Evolutionary conservation across 805 yeast species (phyloP).

Genomic region (Zygosaccharomyces siamensis): DNA sequence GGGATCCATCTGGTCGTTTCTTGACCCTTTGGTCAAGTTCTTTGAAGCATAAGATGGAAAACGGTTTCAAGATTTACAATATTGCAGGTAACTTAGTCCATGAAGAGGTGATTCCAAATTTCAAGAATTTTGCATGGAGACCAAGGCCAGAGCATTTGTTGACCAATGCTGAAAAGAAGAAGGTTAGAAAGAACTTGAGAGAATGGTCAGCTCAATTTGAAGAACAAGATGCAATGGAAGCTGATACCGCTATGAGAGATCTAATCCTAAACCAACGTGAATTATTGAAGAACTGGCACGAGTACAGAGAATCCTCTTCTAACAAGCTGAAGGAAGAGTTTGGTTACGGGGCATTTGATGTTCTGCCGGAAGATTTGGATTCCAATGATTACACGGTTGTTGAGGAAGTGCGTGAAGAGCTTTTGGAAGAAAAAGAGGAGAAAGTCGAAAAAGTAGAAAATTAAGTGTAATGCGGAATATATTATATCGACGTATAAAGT

Average conservation of each 20-base stretch:
- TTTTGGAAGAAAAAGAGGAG: constrained; percentile 68
- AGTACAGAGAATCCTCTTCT: constrained; percentile 59
- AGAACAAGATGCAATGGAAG: constrained; percentile 93
- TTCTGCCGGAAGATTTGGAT: constrained; percentile 41
- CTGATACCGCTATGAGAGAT: constrained; percentile 86
- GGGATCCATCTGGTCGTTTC: constrained; percentile 97
- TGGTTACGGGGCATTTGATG: constrained; percentile 34
- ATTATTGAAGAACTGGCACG: constrained; percentile 77
- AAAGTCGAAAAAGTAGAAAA: constrained; percentile 41
- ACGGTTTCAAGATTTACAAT: constrained; percentile 86
- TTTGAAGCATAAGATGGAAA: constrained; percentile 79
- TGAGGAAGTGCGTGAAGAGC: constrained; percentile 75
- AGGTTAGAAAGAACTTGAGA: constrained; percentile 82
- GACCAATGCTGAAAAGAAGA: constrained; percentile 75
- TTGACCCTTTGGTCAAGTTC: constrained; percentile 82
- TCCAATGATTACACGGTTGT: constrained; percentile 54
- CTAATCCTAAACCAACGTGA: constrained; percentile 78
- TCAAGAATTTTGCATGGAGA: constrained; percentile 92
- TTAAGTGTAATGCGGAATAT: not conserved
- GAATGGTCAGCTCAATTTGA: constrained; percentile 92
- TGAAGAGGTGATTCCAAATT: constrained; percentile 74
- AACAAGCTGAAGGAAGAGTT: constrained; percentile 38
- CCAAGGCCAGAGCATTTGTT: constrained; percentile 86
- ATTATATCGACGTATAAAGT: not conserved
- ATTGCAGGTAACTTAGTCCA: constrained; percentile 71